Evolutionary conservation across 371 early-diverging fungal species (phyloP).

Genomic region (Encephalitozoon intestinalis): DNA sequence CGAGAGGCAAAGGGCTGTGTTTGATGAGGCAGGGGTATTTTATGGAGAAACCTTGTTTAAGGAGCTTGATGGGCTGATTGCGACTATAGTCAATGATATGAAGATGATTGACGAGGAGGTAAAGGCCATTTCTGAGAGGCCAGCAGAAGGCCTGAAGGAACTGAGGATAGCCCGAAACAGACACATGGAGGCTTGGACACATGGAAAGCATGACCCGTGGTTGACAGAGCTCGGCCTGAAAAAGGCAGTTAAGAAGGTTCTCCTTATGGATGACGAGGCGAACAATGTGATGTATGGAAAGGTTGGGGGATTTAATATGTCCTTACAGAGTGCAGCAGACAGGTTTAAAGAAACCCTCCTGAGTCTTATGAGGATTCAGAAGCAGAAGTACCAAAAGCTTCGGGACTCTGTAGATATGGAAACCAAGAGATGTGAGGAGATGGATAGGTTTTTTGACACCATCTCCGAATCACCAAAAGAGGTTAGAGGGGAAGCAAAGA

Average conservation of each 20-base stretch:
- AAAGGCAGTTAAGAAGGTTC: constrained; percentile 35
- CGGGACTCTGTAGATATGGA: neutral
- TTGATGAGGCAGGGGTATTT: constrained; percentile 11
- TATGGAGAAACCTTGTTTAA: constrained; percentile 1
- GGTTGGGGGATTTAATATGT: constrained; percentile 1
- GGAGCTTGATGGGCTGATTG: constrained; percentile 25
- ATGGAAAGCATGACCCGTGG: constrained; percentile 42
- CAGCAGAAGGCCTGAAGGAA: neutral
- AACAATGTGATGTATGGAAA: neutral
- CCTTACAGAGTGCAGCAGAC: neutral
- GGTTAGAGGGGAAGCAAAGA: neutral
- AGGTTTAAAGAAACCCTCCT: neutral
- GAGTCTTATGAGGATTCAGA: constrained; percentile 25
- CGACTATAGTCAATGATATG: constrained; percentile 17
- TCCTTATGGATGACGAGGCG: constrained; percentile 5
- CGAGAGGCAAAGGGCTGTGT: constrained; percentile 21
- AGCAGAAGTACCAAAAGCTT: constrained; percentile 2
- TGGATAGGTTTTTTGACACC: constrained; percentile 31
- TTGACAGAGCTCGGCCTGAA: constrained; percentile 33
- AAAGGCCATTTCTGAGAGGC: neutral
- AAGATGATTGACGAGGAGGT: constrained; percentile 22
- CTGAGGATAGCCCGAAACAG: constrained; percentile 9
- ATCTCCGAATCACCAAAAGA: neutral
- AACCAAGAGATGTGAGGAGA: neutral
- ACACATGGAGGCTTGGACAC: constrained; percentile 29